Evolutionary conservation across 805 yeast species (phyloP), one percentile per base, ranked within the genome.

Genomic region (Metschnikowia matae): DNA sequence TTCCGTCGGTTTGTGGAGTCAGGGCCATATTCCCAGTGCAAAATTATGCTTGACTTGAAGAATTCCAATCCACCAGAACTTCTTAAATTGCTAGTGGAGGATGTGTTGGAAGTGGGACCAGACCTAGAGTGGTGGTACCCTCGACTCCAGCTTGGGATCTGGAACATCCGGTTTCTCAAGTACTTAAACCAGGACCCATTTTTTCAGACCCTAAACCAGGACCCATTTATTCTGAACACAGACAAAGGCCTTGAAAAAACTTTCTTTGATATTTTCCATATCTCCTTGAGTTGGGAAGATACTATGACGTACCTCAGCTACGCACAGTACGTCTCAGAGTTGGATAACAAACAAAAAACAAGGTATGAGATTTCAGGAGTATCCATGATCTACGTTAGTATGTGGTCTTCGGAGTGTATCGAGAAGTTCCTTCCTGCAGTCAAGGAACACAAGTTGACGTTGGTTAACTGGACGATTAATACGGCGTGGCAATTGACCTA

Each of bases 381-480:
- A 1, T 71, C 76, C 6, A 49, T 73, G 29, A 54, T 72, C 33
- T 71, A 73, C 52, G 56, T 71, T 29, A 55, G 60, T 53, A 71
- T 74, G 11, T 73, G 77, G 77, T 63, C 71, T 1, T 40, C 52
- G 2, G 69, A 62, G 2, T 73, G 71, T 38, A 51, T 73, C 13
- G 62, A 64, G 18, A 60, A 61, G 40, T 73, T 73, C 54, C 52
- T 73, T 48, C 78, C 78, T 0, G 57, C 69, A n/a, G 52, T 64
- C 23, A 63, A 62, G 51, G 48, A 53, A 10, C 69, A 73, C 46
- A 54, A 66, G 49, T 55, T 71, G 56, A 63, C 62, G 44, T 57
- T 73, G 36, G 70, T 59, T 49, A 60, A 69, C 17, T 73, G 77
- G 78, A 73, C 78, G 8, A 56, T 73, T 42, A 73, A 73, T 54